phyloP scores from a whole-genome alignment of 305 asterid genomes.

The Fraxinus paxiana region DNA sequence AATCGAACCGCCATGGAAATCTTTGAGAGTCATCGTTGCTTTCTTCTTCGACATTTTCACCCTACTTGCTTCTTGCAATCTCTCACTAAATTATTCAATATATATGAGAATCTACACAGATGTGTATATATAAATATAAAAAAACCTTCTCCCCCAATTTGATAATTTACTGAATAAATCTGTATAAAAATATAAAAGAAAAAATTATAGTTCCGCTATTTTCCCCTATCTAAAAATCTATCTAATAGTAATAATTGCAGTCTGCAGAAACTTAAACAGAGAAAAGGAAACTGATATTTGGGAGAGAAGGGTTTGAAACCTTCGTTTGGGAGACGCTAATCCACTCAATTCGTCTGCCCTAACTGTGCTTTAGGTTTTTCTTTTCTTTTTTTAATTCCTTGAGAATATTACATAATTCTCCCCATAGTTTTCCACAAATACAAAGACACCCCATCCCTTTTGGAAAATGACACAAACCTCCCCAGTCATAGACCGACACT shows the following conservation, averaged over 20 bases:
- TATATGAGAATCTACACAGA: neutral
- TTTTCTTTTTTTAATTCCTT: neutral
- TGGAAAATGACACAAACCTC: neutral
- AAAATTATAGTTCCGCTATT: neutral
- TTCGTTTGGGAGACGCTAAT: neutral
- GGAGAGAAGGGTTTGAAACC: neutral
- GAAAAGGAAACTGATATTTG: neutral
- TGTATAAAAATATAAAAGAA: neutral
- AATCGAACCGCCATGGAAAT: conserved; percentile 96
- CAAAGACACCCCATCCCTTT: neutral
- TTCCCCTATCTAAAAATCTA: neutral
- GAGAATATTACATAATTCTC: neutral
- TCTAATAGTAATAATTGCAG: neutral
- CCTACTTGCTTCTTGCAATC: neutral
- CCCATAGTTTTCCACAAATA: neutral
- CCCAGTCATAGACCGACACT: neutral
- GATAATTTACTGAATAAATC: neutral
- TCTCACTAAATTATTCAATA: neutral
- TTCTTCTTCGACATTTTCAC: conserved; percentile 2
- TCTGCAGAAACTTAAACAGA: neutral
- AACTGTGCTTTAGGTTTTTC: neutral
- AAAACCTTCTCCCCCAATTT: neutral
- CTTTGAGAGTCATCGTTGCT: conserved; percentile 85
- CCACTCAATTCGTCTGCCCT: neutral
- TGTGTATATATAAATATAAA: neutral